A percentile compares a stretch with the other conserved stretches of the same genome.
These are phyloP conservation scores for Baudoinia panamericana DNA, from an alignment of 495 filamentous ascomycete genomes.

Conservation along the genomic window DNA sequence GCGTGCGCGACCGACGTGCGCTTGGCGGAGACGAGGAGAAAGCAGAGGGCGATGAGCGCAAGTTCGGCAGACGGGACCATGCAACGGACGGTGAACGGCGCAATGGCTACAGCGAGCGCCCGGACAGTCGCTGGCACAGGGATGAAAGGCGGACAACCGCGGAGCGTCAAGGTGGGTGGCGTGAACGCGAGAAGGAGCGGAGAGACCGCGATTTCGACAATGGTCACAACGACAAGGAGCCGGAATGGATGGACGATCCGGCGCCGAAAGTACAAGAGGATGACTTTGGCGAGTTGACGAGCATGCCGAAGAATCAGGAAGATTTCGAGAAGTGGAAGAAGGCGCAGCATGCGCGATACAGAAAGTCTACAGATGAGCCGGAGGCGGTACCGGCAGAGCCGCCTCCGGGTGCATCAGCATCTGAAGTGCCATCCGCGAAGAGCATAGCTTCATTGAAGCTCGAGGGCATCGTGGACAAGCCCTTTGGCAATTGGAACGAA, in stretches of 20 bases:
- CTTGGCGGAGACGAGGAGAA: conserved; percentile 44
- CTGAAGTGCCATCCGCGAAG: conserved; percentile 26
- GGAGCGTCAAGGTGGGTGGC: conserved; percentile 21
- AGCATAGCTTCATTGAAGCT: conserved; percentile 42
- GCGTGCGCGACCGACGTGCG: conserved; percentile 39
- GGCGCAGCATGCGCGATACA: conserved; percentile 62
- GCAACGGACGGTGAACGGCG: conserved; percentile 46
- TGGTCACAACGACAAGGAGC: conserved; percentile 33
- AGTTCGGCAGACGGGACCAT: conserved; percentile 36
- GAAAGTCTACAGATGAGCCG: conserved; percentile 27
- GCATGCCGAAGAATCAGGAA: conserved; percentile 54
- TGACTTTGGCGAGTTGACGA: conserved; percentile 2
- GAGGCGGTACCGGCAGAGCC: neutral
- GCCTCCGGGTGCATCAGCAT: neutral
- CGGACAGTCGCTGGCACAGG: conserved; percentile 13
- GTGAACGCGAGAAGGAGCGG: conserved; percentile 46
- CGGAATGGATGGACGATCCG: conserved; percentile 39
- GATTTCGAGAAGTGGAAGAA: conserved; percentile 96
- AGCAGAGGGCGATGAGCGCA: conserved; percentile 36
- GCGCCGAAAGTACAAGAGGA: conserved; percentile 11
- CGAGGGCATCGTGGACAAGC: conserved; percentile 61
- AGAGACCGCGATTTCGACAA: conserved; percentile 39
- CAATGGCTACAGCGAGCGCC: conserved; percentile 24
- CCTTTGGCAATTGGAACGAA: conserved; percentile 59
- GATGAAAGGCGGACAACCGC: conserved; percentile 18